phyloP scores from a whole-genome alignment of 306 rosid species.

The Glycine latifolia region DNA sequence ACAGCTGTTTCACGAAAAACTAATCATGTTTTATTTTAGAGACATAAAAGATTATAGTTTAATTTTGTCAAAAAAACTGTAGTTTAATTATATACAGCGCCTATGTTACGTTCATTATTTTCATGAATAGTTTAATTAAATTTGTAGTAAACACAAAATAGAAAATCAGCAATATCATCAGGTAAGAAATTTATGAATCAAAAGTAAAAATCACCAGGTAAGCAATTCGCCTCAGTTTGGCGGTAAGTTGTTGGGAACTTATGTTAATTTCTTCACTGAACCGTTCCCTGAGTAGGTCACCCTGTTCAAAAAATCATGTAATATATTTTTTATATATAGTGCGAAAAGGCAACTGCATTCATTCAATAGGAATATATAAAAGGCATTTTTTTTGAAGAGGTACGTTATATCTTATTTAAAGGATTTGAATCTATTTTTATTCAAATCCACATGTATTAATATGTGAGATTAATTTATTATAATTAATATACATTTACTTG shows the following conservation, averaged over 20 bases:
- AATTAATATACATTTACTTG: not conserved
- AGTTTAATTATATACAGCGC: not conserved
- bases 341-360: not conserved
- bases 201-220: slow-evolving; percentile 26
- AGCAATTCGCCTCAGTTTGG: slow-evolving; percentile 44
- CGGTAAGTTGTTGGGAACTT: slow-evolving; percentile 23
- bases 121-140: not conserved
- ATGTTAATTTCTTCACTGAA: slow-evolving; percentile 19
- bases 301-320: slow-evolving; percentile 2
- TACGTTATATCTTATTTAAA: too few species aligned
- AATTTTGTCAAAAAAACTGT: too few species aligned
- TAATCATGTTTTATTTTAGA: too few species aligned
- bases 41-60: not conserved
- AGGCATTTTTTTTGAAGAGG: too few species aligned
- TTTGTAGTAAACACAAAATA: not conserved
- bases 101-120: not conserved
- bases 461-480: not conserved
- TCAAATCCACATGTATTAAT: too few species aligned
- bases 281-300: not conserved
- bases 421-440: too few species aligned
- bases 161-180: not conserved
- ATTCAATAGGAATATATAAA: not conserved
- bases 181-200: too few species aligned
- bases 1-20: too few species aligned
- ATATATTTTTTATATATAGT: not conserved